Evolutionary conservation across 2,329 filamentous ascomycete species (phyloP), one percentile per base, ranked within the genome.

Genomic region (Scedosporium boydii): DNA sequence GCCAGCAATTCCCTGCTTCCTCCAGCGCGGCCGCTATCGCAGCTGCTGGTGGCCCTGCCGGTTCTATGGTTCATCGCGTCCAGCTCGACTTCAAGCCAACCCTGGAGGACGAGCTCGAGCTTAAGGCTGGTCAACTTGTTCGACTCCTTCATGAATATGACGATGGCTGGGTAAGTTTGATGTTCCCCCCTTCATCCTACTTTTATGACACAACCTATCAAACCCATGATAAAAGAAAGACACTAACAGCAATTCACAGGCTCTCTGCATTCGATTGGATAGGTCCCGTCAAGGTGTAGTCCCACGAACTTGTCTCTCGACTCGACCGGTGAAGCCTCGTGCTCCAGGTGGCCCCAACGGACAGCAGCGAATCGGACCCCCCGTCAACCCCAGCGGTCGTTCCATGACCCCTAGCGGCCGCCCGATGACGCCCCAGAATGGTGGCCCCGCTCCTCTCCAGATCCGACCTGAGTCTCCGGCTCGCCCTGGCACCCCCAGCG

Each of bases 111-210:
- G 95, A 99, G 76, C 80, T 99, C 70, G 89, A 86, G 65, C 82
- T 99, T 55, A 83, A 80, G 65, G 85, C 88, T 63, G 95, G 95
- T 60, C 87, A 96, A 65, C 81, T 99, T 58, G 91, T 98, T 59
- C 85, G 93, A 66, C 80, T 99, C 66, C 80, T 98, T 60, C 93
- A 98, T 71, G 93, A 96, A 76, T 99, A 98, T 70, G 95, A 99
- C 72, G 95, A 99, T 76, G 95, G 95, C 70, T 99, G 95, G 95
- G 90, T 93, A 83, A 83, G 89, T 82, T 34, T 9, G 29, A 34
- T 62, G 53, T 41, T 23, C 27, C 7, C 27, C 7, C 56, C 14
- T 29, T 48, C 63, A 59, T 62, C 61, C 64, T 68, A 71, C 68
- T 72, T 64, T 60, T 21, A 26, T 1, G 6, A 34, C 29, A 34